phyloP scores from a whole-genome alignment of 805 yeast genomes.

The Yarrowia sp. region DNA sequence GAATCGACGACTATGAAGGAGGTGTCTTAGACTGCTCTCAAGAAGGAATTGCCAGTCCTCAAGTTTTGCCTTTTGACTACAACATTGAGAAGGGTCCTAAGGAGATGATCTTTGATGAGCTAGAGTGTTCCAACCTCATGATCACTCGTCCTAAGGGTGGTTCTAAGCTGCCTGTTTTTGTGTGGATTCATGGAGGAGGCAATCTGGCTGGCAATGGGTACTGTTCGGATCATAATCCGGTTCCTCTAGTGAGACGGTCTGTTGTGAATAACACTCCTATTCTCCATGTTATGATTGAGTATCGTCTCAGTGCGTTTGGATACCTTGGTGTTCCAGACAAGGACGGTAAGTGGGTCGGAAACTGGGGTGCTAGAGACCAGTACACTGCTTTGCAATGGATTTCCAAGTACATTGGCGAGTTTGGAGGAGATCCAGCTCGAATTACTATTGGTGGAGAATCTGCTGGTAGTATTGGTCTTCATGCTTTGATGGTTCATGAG shows the following conservation, averaged over 20 bases:
- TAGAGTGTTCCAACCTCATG: slow-evolving; percentile 4
- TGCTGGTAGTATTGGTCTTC: slow-evolving; percentile 42
- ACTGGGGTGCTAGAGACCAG: slow-evolving; percentile 19
- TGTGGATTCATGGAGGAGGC: slow-evolving; percentile 13
- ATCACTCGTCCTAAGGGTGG: slow-evolving; percentile 1
- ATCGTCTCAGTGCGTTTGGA: background rate
- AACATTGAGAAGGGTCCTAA: slow-evolving; percentile 5
- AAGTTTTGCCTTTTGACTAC: background rate
- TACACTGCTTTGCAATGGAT: slow-evolving; percentile 4
- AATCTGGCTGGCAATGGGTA: slow-evolving; percentile 3
- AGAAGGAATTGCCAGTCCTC: background rate
- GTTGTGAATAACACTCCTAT: background rate
- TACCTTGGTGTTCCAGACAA: background rate
- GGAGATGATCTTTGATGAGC: background rate
- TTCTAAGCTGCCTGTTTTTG: background rate
- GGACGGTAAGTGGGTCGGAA: slow-evolving; percentile 1
- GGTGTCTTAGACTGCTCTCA: background rate
- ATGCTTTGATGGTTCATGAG: slow-evolving; percentile 8
- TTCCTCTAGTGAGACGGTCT: background rate
- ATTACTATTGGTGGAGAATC: slow-evolving; percentile 49
- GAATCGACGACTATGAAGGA: background rate
- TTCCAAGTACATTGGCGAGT: slow-evolving; percentile 41
- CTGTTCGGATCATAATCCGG: background rate
- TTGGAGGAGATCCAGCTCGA: slow-evolving; percentile 48
- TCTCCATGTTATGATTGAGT: background rate